Base-by-base conservation (phyloP, 331 rosid genomes). In the Arachis monticola region DNA sequence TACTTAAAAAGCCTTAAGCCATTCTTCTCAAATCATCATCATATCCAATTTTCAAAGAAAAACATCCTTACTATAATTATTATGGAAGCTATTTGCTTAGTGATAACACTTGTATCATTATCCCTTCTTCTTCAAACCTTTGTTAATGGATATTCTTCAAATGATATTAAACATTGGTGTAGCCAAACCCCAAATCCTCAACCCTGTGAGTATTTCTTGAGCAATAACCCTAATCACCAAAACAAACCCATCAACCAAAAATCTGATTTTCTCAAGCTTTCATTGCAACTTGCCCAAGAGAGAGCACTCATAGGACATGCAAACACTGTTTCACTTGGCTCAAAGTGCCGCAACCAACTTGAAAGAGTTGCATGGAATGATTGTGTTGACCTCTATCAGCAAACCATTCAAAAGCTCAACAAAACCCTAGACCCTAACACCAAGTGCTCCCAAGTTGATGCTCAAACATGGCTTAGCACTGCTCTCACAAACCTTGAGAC, bases 401-500 rank as follows among this genome's bases (percentile, higher is more conserved):
- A 72, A 56, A 82, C 96, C 55, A 67, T 87, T 50, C 70, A 4
- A 0, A 84, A 61, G 56, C 90, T 88, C 72, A 87, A 87, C 87
- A 64, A 75, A 63, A 76, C 88, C 77, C 0, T 72, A 8, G 60
- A 88, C 44, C 77, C 86, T 0, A 41, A 60, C 58, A 13, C 79
- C 11, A 81, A 68, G 14, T 82, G 83, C 73, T 75, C 86, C 58
- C 80, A 82, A 61, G 61, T 72, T 1, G 97, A 91, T 67, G 5
- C 85, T 5, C 94, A 88, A 31, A 85, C 97, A 2, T 88, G 94
- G 97, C 88, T 91, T 44, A 91, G 92, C 77, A 74, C 91, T 0
- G 91, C 94, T 60, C 85, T 91, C 22, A 91, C 97, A 0, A 89
- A 91, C 82, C 84, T 91, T 0, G 92, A 89, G 38, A 84, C 95